Evolutionary conservation across 257 asterid species (phyloP), one percentile per base, ranked within the genome.

Genomic region (Przewalskia tangutica): DNA sequence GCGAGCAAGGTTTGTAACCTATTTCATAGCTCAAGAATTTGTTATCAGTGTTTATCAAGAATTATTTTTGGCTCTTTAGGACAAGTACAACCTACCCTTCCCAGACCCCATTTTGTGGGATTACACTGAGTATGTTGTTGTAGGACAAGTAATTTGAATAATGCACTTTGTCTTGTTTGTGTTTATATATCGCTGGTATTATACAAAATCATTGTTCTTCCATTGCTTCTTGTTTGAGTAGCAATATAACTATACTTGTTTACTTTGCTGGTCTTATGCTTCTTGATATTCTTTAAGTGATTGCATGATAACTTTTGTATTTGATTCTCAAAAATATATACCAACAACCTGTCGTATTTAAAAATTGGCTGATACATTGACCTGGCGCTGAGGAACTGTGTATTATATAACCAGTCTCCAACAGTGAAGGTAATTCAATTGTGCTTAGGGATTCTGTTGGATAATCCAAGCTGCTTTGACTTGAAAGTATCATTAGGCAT

Each of bases 1-100:
- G 27, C 97, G 99, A 81, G 92, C 91, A 85, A 93, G 97, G 98
- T 94, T 50, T 65, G 59, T 73, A 32, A 76, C 73, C 83, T 53
- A 10, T 8, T 70, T 55, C n/a, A 76, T 27, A 20, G 36, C 62
- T 20, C 54, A 32, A 65, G 14, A 55, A 59, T 56, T 77, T 56
- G 36, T 13, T 60, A 73, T 14, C 48, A 20, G 32, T 51, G 38
- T 17, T 54, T 5, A 50, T 51, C 23, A 62, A 79, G 10, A 40
- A 62, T 44, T 55, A 3, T 63, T n/a, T 80, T 53, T 54, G 71
- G 5, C 6, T 75, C 50, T 9, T 46, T 34, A n/a, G 46, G 4
- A 36, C 0, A 51, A 58, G 42, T 51, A 53, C 32, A 27, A 27
- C 32, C 32, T 27, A 27, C 32, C 32, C 32, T 27, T 2, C 32